Conservation (phyloP, 176 grass and related monocot species). For the Chrysopogon serrulatus region DNA sequence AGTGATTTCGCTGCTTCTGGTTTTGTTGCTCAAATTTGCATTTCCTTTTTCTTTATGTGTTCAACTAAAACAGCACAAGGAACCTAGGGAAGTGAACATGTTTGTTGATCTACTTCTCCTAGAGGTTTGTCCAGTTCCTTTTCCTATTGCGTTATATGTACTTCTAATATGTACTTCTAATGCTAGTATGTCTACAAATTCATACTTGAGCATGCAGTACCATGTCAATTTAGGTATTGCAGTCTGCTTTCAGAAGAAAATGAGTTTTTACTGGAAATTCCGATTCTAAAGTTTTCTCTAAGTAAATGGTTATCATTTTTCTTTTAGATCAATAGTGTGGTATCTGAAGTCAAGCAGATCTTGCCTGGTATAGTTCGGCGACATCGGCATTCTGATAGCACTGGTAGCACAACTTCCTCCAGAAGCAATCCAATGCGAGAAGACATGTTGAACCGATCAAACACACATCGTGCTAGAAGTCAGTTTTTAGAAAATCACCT, state of each 20-base stretch:
- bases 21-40: conserved; percentile 18
- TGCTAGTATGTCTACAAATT: neutral
- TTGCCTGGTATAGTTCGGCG: conserved; percentile 80
- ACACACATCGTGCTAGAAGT: conserved; percentile 74
- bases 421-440: conserved; percentile 88
- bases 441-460: conserved; percentile 72
- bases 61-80: conserved; percentile 84
- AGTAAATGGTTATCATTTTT: conserved; percentile 4
- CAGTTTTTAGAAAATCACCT: conserved; percentile 99
- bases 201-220: conserved; percentile 8
- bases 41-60: conserved; percentile 33
- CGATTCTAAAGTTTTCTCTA: neutral
- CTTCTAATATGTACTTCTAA: neutral
- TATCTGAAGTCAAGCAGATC: conserved; percentile 81
- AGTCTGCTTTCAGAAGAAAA: conserved; percentile 9
- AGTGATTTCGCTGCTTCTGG: conserved; percentile 6
- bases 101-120: conserved; percentile 97
- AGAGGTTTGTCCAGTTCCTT: conserved; percentile 59
- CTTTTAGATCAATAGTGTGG: conserved; percentile 75
- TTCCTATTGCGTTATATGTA: neutral
- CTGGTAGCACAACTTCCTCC: conserved; percentile 84
- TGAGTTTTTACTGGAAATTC: neutral
- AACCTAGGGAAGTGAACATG: conserved; percentile 98
- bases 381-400: conserved; percentile 91
- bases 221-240: neutral